Percentiles rank a stretch among this genome's conserved stretches.
phyloP scores from a whole-genome alignment of 177 flowering plant species.

The Vitis hybrid region DNA sequence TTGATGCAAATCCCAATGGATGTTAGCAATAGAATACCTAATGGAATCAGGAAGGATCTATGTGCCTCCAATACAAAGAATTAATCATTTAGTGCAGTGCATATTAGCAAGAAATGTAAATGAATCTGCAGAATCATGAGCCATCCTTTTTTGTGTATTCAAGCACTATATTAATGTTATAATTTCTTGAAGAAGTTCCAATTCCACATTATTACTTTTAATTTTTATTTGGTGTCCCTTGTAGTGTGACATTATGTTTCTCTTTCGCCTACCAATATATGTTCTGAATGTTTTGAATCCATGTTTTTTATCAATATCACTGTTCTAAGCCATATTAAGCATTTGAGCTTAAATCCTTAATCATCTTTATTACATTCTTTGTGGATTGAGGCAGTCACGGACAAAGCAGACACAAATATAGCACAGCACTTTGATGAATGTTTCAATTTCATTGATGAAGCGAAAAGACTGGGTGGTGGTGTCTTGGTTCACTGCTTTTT shows the following conservation, averaged over 20 bases:
- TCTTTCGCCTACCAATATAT: no score
- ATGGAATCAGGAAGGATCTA: no score
- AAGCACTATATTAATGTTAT: neutral
- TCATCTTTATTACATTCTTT: slow-evolving; percentile 6
- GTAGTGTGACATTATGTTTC: neutral
- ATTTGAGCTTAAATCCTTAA: neutral
- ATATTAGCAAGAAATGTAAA: neutral
- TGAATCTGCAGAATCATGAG: neutral
- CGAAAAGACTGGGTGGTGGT: slow-evolving; percentile 62
- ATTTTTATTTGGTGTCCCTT: neutral
- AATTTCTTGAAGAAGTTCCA: neutral
- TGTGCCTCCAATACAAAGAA: neutral
- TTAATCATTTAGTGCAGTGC: neutral
- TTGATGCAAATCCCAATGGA: no score
- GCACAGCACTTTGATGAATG: slow-evolving; percentile 73
- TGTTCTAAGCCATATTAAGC: neutral
- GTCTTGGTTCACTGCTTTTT: slow-evolving; percentile 88
- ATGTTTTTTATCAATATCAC: neutral
- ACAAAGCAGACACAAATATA: slow-evolving; percentile 48
- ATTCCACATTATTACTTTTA: neutral
- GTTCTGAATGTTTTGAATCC: neutral
- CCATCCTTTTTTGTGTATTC: neutral
- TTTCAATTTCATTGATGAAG: slow-evolving; percentile 81
- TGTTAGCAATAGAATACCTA: no score
- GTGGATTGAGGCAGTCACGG: slow-evolving; percentile 43